A percentile compares a stretch with the other conserved stretches of the same genome.
Evolutionary conservation across 192 early-diverging fungal genomes (phyloP).

Genomic region (Coemansia pectinata): DNA sequence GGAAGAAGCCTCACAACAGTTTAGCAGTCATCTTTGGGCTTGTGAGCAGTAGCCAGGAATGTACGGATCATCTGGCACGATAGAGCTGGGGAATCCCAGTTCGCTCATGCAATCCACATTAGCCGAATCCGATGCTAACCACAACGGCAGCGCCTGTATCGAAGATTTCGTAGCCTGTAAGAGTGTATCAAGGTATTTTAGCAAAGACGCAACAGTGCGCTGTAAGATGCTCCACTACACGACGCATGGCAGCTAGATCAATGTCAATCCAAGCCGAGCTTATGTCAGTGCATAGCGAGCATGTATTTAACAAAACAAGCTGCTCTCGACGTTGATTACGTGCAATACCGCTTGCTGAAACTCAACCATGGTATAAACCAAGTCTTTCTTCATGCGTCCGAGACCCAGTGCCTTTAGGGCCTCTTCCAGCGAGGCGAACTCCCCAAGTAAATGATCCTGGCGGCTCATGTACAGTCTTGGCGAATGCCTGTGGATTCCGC

Average conservation of each 20-base stretch:
- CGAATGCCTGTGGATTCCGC: slow-evolving; percentile 80
- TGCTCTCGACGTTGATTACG: slow-evolving; percentile 83
- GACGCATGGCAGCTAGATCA: slow-evolving; percentile 76
- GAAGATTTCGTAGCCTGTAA: slow-evolving; percentile 59
- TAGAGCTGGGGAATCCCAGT: slow-evolving; percentile 63
- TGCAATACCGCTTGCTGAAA: slow-evolving; percentile 83
- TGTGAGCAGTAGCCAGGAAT: slow-evolving; percentile 4
- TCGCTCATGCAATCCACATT: slow-evolving; percentile 25
- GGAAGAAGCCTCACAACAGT: slow-evolving; percentile 70
- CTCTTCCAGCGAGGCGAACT: slow-evolving; percentile 83
- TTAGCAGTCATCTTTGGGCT: slow-evolving; percentile 44
- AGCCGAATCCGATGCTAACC: slow-evolving; percentile 80
- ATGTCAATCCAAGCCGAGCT: slow-evolving; percentile 66
- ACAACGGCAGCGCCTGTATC: slow-evolving; percentile 51
- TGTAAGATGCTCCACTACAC: slow-evolving; percentile 72
- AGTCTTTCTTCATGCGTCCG: slow-evolving; percentile 65
- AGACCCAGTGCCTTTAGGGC: slow-evolving; percentile 78
- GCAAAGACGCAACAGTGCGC: slow-evolving; percentile 86
- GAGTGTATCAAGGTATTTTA: slow-evolving; percentile 83
- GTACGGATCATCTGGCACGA: slow-evolving; percentile 52
- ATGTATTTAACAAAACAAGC: slow-evolving; percentile 78
- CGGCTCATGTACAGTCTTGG: slow-evolving; percentile 89
- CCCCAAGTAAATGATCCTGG: slow-evolving; percentile 79
- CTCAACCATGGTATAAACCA: slow-evolving; percentile 75
- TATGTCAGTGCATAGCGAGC: slow-evolving; percentile 87